These are phyloP conservation scores for Tuber magnatum DNA, from an alignment of 495 filamentous ascomycete species.

Conservation along the genomic window DNA sequence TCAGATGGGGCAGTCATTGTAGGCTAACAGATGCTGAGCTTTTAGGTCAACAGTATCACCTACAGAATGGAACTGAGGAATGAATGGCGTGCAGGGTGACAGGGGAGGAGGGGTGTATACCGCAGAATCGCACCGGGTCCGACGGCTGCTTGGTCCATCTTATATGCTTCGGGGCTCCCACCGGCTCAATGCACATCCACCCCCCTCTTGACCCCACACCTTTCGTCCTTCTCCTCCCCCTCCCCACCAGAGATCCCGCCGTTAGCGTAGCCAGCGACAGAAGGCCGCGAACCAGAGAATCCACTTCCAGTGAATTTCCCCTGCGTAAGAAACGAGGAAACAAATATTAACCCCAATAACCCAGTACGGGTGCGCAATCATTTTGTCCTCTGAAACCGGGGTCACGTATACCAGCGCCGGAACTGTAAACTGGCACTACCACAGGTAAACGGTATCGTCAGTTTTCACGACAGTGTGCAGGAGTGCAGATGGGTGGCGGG, in stretches of 20 bases:
- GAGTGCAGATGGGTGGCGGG: not conserved
- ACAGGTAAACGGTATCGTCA: constrained; percentile 15
- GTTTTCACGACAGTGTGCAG: not conserved
- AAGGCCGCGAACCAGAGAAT: constrained; percentile 79
- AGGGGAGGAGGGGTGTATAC: constrained; percentile 49
- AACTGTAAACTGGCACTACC: constrained; percentile 74
- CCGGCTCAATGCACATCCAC: constrained; percentile 30
- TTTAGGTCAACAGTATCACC: too few relatives aligned
- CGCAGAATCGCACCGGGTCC: constrained; percentile 72
- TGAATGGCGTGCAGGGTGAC: not conserved
- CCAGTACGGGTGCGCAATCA: constrained; percentile 72
- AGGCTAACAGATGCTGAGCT: too few relatives aligned
- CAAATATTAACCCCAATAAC: constrained; percentile 63
- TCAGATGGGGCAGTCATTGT: too few relatives aligned
- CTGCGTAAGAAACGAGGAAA: constrained; percentile 52
- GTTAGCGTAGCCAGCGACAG: constrained; percentile 62
- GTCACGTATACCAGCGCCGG: constrained; percentile 76
- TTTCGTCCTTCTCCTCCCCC: constrained; percentile 35
- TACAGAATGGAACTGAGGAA: constrained; percentile 3
- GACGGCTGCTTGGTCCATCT: constrained; percentile 67
- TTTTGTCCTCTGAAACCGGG: constrained; percentile 69
- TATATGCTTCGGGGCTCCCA: constrained; percentile 49
- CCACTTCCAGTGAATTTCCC: constrained; percentile 10
- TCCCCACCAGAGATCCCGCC: constrained; percentile 38
- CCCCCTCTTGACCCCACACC: constrained; percentile 10